Evolutionary conservation across 1,139 yeast species (phyloP), one percentile per base, ranked within the genome.

Genomic region (Kodamaea suecica): DNA sequence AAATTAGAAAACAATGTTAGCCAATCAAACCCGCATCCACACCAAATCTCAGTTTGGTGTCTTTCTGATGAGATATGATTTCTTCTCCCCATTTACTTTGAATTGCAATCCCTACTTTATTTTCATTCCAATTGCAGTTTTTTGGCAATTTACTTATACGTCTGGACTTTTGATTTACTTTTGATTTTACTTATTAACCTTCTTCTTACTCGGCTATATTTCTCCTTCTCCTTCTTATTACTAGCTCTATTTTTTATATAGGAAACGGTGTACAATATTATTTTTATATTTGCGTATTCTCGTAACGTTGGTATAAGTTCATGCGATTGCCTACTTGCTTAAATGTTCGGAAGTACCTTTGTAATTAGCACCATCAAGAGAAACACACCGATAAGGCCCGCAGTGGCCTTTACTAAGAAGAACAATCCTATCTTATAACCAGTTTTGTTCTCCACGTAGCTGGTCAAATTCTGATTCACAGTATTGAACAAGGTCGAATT

Each of bases 391-490:
- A 59, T 37, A 16, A 63, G 37, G 3, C 43, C 55, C 5, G 51
- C 49, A 5, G 57, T 43, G 3, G 50, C 50, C 40, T 66, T 66
- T 52, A 65, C 31, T 23, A 66, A 43, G 36, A 63, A 64, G 58
- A 63, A 61, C 24, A 66, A 44, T 14, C 66, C 52, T 5, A 66
- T 62, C 35, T 57, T 66, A 11, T 65, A 65, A 1, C 71, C 71
- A 13, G 67, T 51, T 43, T 65, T 66, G 39, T 68, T 69, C 29
- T 45, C 49, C 29, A 48, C 43, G 26, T 66, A 67, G 33, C 48
- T 50, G 39, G 63, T 64, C 46, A 70, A 59, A 42, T 68, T 69
- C 16, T 46, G 48, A 34, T 71, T 72, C 26, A 69, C 67, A 2
- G 53, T 45, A 38, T 55, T 59, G 61, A 68, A 63, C 37, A 67